These are phyloP conservation scores for Coprinopsis strossmayeri DNA, from an alignment of 768 basidiomycete species.

Conservation along the genomic window DNA sequence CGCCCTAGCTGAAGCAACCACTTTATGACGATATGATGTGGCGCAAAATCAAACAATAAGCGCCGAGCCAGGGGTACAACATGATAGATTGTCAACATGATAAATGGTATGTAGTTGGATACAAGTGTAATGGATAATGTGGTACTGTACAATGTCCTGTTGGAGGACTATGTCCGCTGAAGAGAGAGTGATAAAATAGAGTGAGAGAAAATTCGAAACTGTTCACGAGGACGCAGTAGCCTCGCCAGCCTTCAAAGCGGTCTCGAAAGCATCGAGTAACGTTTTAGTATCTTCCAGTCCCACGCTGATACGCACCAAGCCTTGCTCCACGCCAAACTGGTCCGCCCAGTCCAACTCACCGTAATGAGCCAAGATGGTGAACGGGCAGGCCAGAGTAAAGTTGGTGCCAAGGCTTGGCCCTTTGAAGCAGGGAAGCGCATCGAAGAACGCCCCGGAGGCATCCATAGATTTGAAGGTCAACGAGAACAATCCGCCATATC, in stretches of 20 bases:
- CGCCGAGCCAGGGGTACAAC: too few relatives aligned
- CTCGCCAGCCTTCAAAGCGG: conserved; percentile 73
- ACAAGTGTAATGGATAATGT: neutral
- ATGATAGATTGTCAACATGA: neutral
- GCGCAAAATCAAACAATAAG: too few relatives aligned
- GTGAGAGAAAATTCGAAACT: neutral
- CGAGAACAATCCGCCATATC: conserved; percentile 85
- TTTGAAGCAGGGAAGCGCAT: conserved; percentile 76
- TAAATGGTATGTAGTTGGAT: conserved; percentile 7
- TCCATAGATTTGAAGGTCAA: conserved; percentile 67
- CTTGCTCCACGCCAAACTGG: conserved; percentile 75
- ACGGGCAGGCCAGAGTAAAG: conserved; percentile 93
- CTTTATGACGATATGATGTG: too few relatives aligned
- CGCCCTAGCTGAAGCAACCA: too few relatives aligned
- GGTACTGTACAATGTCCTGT: conserved; percentile 4
- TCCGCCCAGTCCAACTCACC: conserved; percentile 89
- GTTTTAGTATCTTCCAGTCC: conserved; percentile 71
- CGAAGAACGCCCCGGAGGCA: conserved; percentile 78
- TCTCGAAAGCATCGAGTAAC: conserved; percentile 52
- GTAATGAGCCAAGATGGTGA: conserved; percentile 89
- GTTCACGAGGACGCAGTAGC: conserved; percentile 9
- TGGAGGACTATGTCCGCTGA: conserved; percentile 5
- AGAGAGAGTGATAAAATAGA: neutral
- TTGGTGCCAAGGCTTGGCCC: conserved; percentile 93
- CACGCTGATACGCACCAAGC: conserved; percentile 84